These are phyloP conservation scores for Akanthomyces lecanii DNA, from an alignment of 2,329 filamentous ascomycete genomes.

Conservation along the genomic window DNA sequence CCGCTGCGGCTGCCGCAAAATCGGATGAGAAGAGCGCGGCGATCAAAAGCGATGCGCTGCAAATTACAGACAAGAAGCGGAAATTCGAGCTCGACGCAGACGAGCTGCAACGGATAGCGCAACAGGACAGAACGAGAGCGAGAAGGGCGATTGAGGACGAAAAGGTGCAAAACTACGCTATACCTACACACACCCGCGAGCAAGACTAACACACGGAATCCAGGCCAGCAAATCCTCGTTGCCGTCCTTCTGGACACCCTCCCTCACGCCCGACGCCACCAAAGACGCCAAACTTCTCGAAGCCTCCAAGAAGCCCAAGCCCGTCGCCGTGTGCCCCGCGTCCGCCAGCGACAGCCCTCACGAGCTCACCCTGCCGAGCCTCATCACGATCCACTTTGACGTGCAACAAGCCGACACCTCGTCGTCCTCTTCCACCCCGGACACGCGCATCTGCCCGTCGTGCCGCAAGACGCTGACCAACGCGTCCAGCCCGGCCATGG, in stretches of 20 bases:
- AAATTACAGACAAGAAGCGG: slow-evolving; percentile 49
- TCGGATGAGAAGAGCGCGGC: slow-evolving; percentile 26
- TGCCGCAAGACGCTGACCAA: slow-evolving; percentile 83
- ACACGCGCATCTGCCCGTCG: slow-evolving; percentile 64
- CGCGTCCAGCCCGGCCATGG: slow-evolving; percentile 73
- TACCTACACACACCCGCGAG: neutral
- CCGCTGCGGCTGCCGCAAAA: slow-evolving; percentile 25
- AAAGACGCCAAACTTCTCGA: slow-evolving; percentile 47
- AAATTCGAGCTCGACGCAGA: slow-evolving; percentile 73
- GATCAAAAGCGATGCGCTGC: neutral
- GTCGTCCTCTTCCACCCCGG: slow-evolving; percentile 24
- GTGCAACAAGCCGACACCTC: slow-evolving; percentile 55
- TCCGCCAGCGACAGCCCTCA: slow-evolving; percentile 65
- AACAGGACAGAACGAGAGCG: slow-evolving; percentile 65
- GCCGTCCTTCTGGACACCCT: slow-evolving; percentile 91
- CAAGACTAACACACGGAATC: slow-evolving; percentile 18
- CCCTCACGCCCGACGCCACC: slow-evolving; percentile 61
- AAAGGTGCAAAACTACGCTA: slow-evolving; percentile 43
- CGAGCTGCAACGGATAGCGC: slow-evolving; percentile 66
- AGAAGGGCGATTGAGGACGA: slow-evolving; percentile 69
- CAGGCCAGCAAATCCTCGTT: slow-evolving; percentile 62
- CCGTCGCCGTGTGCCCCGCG: slow-evolving; percentile 70
- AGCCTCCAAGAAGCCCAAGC: slow-evolving; percentile 59
- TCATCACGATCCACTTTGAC: slow-evolving; percentile 73
- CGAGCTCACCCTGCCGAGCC: slow-evolving; percentile 69